These are phyloP conservation scores for Leptomonas pyrrhocoris DNA, from an alignment of 208 protist species.

Conservation along the genomic window DNA sequence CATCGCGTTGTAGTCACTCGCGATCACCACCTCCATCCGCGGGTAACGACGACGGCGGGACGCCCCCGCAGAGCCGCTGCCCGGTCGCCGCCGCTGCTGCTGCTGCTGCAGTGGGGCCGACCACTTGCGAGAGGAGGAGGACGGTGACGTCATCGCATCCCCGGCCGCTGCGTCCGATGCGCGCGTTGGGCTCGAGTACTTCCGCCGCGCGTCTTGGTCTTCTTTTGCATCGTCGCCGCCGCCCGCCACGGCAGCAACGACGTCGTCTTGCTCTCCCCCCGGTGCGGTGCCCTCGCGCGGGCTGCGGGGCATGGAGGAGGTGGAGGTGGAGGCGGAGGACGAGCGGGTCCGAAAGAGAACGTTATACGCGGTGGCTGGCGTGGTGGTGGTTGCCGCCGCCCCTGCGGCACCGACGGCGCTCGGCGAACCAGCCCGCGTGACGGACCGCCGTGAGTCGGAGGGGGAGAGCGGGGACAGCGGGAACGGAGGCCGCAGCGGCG, in stretches of 20 bases:
- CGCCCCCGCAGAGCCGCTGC: not conserved
- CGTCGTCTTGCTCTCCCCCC: not conserved
- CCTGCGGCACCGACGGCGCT: not conserved
- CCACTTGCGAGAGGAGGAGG: not conserved
- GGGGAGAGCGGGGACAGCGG: too few species aligned
- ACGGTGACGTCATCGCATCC: not conserved
- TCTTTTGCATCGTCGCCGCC: not conserved
- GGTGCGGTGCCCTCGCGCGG: not conserved
- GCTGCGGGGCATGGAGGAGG: constrained; percentile 1
- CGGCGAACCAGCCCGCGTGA: too few species aligned
- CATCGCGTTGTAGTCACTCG: constrained; percentile 28
- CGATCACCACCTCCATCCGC: constrained; percentile 30
- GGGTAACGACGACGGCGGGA: not conserved
- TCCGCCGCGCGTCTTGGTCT: too few species aligned
- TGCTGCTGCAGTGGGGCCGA: not conserved
- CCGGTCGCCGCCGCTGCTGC: not conserved
- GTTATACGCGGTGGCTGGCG: constrained; percentile 3
- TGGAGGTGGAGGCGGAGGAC: not conserved
- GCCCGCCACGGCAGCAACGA: not conserved
- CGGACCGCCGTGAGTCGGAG: too few species aligned
- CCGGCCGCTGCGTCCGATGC: not conserved
- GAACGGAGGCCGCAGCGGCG: constrained; percentile 8
- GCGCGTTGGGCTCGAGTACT: not conserved
- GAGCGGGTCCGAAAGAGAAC: constrained; percentile 14
- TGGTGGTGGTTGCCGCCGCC: not conserved